Percentiles rank a stretch among this genome's conserved stretches.
These are phyloP conservation scores for Glycine soja DNA, from an alignment of 306 rosid genomes.

Conservation along the genomic window DNA sequence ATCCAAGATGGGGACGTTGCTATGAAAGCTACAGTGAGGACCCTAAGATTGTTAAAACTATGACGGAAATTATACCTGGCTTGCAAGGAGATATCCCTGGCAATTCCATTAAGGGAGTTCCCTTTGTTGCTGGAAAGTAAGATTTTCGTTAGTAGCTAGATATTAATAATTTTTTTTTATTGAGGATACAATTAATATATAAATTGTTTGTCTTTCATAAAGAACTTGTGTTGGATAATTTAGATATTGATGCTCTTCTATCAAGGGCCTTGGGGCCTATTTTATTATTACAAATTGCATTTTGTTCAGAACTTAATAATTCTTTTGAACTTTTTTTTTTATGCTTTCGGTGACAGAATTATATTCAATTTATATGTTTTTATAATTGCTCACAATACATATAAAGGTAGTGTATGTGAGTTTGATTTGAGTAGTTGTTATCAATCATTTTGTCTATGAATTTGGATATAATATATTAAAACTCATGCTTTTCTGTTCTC, in stretches of 20 bases:
- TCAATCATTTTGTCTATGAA: background rate
- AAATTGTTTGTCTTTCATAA: too few species aligned
- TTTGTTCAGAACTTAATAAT: too few species aligned
- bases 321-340: too few species aligned
- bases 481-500: background rate
- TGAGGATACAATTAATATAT: too few species aligned
- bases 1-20: slow-evolving; percentile 99
- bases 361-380: too few species aligned
- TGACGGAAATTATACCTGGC: slow-evolving; percentile 97
- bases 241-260: background rate
- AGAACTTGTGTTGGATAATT: too few species aligned
- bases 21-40: slow-evolving; percentile 98
- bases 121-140: slow-evolving; percentile 95
- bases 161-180: too few species aligned
- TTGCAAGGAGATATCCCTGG: slow-evolving; percentile 89
- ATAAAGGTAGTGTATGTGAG: background rate
- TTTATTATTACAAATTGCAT: too few species aligned
- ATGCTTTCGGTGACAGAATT: too few species aligned
- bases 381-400: background rate
- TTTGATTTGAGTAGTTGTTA: background rate
- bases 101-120: slow-evolving; percentile 70
- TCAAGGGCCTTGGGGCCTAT: background rate
- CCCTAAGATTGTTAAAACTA: slow-evolving; percentile 69
- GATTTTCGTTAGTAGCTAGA: slow-evolving; percentile 28
- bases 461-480: background rate